Evolutionary conservation across 352 stramenopile genomes (phyloP).

Genomic region (Pythium inflatum): DNA sequence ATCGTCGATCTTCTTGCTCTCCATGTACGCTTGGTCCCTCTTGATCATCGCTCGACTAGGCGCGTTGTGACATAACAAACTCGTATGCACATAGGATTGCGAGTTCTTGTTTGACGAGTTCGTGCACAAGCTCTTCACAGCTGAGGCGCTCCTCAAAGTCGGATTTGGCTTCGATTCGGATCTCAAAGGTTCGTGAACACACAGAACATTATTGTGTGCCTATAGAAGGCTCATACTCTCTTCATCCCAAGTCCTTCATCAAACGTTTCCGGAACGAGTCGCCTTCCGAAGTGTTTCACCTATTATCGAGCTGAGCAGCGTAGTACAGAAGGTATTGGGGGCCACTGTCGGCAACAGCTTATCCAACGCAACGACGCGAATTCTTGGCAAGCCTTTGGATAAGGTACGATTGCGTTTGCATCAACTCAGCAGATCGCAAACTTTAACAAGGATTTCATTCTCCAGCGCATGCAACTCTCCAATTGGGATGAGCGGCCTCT

Average conservation of each 20-base stretch:
- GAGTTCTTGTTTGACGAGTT: slow-evolving; percentile 55
- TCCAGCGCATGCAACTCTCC: slow-evolving; percentile 76
- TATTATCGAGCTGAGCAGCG: slow-evolving; percentile 58
- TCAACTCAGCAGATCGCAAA: not conserved
- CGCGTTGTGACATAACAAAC: too few species aligned
- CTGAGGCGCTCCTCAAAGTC: slow-evolving; percentile 46
- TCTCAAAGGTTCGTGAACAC: slow-evolving; percentile 50
- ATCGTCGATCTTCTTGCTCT: slow-evolving; percentile 62
- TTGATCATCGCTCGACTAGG: too few species aligned
- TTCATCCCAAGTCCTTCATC: slow-evolving; percentile 67
- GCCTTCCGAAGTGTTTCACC: slow-evolving; percentile 41
- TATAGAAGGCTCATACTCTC: too few species aligned
- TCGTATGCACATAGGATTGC: too few species aligned
- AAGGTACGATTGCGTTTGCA: slow-evolving; percentile 41
- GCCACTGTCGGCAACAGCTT: slow-evolving; percentile 43
- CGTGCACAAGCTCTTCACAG: slow-evolving; percentile 44
- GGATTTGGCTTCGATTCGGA: slow-evolving; percentile 75
- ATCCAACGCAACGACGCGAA: slow-evolving; percentile 40
- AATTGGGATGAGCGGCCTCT: slow-evolving; percentile 71
- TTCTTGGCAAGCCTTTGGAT: slow-evolving; percentile 64
- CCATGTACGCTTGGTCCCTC: slow-evolving; percentile 54
- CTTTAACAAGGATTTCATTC: too few species aligned
- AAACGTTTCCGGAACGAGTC: slow-evolving; percentile 64
- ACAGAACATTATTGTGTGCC: too few species aligned
- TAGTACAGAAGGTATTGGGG: slow-evolving; percentile 36